A percentile compares a stretch with the other conserved stretches of the same genome.
These are phyloP conservation scores for Euryodendron excelsum DNA, from an alignment of 148 eudicot genomes.

Conservation along the genomic window DNA sequence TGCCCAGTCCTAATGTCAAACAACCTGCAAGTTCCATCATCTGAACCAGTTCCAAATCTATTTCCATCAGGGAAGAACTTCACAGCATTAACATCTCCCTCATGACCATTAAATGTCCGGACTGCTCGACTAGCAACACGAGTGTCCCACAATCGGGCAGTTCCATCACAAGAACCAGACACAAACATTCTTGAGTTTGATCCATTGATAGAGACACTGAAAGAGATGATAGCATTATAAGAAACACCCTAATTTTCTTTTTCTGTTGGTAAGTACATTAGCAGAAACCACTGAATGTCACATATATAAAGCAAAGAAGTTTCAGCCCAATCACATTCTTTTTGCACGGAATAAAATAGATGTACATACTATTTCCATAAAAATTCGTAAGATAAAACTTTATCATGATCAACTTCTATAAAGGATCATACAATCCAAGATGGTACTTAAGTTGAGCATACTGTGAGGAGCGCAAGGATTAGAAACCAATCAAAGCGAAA, in stretches of 20 bases:
- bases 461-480: background rate
- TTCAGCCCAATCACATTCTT: background rate
- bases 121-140: constrained; percentile 97
- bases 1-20: constrained; percentile 97
- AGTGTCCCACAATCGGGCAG: constrained; percentile 95
- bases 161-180: constrained; percentile 90
- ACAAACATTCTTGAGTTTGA: constrained; percentile 77
- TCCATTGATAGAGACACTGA: constrained; percentile 77
- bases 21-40: constrained; percentile 87
- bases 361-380: background rate
- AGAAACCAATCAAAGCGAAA: background rate
- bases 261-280: background rate
- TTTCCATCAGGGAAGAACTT: constrained; percentile 97
- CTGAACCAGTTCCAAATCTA: constrained; percentile 97
- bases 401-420: background rate
- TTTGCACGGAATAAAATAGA: background rate
- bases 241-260: background rate
- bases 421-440: background rate
- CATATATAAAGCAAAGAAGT: background rate
- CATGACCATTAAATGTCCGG: constrained; percentile 86
- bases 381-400: background rate
- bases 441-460: background rate
- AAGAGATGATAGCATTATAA: constrained; percentile 13
- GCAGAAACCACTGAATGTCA: background rate
- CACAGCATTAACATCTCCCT: constrained; percentile 91